Percentiles rank a stretch among this genome's conserved stretches.
Conservation (phyloP, 202 grass and related monocot genomes). For the Brachypodium distachyon region DNA sequence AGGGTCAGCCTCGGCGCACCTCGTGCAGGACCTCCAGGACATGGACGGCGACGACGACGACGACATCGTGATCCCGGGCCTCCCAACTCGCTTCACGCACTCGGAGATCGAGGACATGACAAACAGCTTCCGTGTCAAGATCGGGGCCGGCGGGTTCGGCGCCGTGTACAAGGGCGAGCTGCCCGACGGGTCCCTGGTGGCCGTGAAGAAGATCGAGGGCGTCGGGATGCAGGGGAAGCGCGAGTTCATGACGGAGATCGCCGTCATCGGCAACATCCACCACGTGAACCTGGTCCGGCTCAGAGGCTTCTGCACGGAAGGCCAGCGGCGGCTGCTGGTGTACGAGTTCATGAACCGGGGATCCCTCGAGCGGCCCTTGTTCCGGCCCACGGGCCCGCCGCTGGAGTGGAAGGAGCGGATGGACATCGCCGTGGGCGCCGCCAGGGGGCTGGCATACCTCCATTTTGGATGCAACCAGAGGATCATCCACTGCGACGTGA, state of each 20-base stretch:
- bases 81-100: slow-evolving; percentile 66
- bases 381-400: slow-evolving; percentile 13
- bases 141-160: slow-evolving; percentile 79
- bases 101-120: slow-evolving; percentile 65
- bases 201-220: slow-evolving; percentile 84
- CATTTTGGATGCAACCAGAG: slow-evolving; percentile 71
- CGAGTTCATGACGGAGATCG: slow-evolving; percentile 95
- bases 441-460: slow-evolving; percentile 85
- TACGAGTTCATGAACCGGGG: slow-evolving; percentile 88
- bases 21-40: slow-evolving; percentile 25
- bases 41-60: slow-evolving; percentile 21
- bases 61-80: slow-evolving; percentile 55
- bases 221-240: slow-evolving; percentile 65
- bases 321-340: slow-evolving; percentile 56
- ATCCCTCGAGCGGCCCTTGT: slow-evolving; percentile 67
- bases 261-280: slow-evolving; percentile 90
- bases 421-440: slow-evolving; percentile 59
- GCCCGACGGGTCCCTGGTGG: slow-evolving; percentile 45
- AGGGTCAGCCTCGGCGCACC: slow-evolving; percentile 15
- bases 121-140: slow-evolving; percentile 51
- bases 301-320: slow-evolving; percentile 68
- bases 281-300: slow-evolving; percentile 86
- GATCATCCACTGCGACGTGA: slow-evolving; percentile 94
- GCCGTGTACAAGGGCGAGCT: slow-evolving; percentile 81
- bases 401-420: slow-evolving; percentile 77